Evolutionary conservation across 805 yeast genomes (phyloP).

Genomic region (Candida maesae): DNA sequence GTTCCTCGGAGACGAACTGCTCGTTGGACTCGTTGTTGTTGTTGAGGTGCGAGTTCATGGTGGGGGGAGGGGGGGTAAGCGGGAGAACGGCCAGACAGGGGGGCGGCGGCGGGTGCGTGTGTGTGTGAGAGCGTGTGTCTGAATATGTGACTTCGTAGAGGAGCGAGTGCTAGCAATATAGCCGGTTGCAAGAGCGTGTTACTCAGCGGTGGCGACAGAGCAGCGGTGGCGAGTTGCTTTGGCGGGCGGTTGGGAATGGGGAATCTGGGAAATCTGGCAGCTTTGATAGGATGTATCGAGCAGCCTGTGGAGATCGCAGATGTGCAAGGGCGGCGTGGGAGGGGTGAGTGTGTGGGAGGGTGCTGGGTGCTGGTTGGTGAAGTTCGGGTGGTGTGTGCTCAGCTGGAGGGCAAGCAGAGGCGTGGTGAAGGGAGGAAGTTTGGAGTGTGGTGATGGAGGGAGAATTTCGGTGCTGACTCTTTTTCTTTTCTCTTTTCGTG

Average conservation of each 20-base stretch:
- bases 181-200: background rate
- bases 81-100: too few species aligned
- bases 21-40: slow-evolving; percentile 33
- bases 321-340: background rate
- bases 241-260: slow-evolving; percentile 1
- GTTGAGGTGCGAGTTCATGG: slow-evolving; percentile 37
- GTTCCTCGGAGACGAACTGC: slow-evolving; percentile 32
- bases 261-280: slow-evolving; percentile 5
- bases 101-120: too few species aligned
- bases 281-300: background rate
- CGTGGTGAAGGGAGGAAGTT: background rate
- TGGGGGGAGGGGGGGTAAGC: background rate
- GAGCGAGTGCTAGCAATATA: background rate
- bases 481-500: background rate
- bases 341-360: background rate
- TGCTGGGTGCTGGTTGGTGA: background rate
- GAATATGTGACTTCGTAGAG: background rate
- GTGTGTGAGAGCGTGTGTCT: too few species aligned
- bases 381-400: background rate
- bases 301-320: background rate
- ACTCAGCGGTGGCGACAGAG: background rate
- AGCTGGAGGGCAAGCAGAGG: background rate
- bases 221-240: background rate
- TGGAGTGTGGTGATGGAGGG: background rate
- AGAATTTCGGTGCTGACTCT: slow-evolving; percentile 2